Evolutionary conservation across 208 protist genomes (phyloP), one percentile per base, ranked within the genome.

Genomic region (Trypanosoma scelopori): DNA sequence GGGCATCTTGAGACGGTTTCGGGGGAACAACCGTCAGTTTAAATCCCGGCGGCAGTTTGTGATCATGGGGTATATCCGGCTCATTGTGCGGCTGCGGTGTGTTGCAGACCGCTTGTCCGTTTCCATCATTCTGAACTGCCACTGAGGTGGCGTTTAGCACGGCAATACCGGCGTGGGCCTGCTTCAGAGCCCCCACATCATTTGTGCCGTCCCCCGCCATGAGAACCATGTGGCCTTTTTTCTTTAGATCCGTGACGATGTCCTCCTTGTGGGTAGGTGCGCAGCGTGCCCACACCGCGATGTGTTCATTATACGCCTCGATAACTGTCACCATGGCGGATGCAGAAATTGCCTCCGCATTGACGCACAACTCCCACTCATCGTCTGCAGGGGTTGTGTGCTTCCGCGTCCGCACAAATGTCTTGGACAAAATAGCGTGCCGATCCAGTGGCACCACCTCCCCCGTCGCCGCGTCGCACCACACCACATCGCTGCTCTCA

Each of bases 101-200:
- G 1, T 79, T 66, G 42, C 47, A 30, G 6, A 78, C 15, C 23
- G 56, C 62, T 53, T 81, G 74, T n/a, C 45, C 23, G 23, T 41
- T 66, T 20, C 67, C 74, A 48, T 65, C 56, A n/a, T 65, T 74
- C 45, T 57, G 15, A 30, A 67, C 52, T 30, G 71, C 61, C 12
- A 96, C 85, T 1, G 87, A 78, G 5, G 89, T 74, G 15, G 91
- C 92, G 76, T 97, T 97, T 25, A 99, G 72, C 49, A 99, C 79
- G 7, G 97, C 97, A 53, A 99, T 86, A 55, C 99, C 99, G 1
- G 99, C 97, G 77, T 99, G 91, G 4, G 98, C 96, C 73, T 99
- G 94, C 82, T 99, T 99, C 7, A 99, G 85, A 23, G 98, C 99
- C 28, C 98, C 98, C 15, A 99, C 98, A 78, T 99, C 95, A 81